Evolutionary conservation across 257 asterid species (phyloP), one percentile per base, ranked within the genome.

Genomic region (Scutellaria minor): DNA sequence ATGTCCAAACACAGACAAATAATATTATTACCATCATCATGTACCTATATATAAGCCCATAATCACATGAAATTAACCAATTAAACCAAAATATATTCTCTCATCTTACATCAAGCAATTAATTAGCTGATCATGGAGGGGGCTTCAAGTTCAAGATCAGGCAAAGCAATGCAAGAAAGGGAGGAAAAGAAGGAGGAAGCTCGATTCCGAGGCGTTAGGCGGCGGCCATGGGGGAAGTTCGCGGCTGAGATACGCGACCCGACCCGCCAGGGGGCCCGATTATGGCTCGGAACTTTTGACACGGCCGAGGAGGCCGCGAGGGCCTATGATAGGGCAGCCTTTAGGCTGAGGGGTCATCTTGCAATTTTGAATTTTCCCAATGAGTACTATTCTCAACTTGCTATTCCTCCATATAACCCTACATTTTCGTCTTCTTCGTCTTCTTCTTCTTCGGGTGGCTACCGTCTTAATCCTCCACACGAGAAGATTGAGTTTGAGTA

Each of bases 211-310:
- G 96, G 92, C 11, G 90, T 86, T 1, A 70, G 92, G 48, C 77
- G 77, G 69, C 78, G 90, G 66, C 88, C 92, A 0, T 86, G 92
- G 92, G 92, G 92, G 24, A 89, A 86, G 60, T 86, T 76, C 2
- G 96, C 92, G 42, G 90, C 96, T 15, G 96, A 89, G 87, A 89
- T 89, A 54, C 90, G 96, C 0, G 89, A 89, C 37, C 89, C 96
- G 3, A 80, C 83, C 0, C 83, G 83, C 1, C 82, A 75, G 44
- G 85, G 96, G 0, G 85, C 85, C 1, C 84, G 92, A 0, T 14
- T 80, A 42, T 89, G 96, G 92, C 89, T 89, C 0, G 93, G 96
- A 0, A 89, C 96, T 1, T 89, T 89, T 6, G 89, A 86, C 50
- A 85, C 83, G 0, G 88, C 96, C 3, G 92, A 85, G 78, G 96